Conservation (phyloP, 164 flowering plant genomes). For the Berberis vulgaris region DNA sequence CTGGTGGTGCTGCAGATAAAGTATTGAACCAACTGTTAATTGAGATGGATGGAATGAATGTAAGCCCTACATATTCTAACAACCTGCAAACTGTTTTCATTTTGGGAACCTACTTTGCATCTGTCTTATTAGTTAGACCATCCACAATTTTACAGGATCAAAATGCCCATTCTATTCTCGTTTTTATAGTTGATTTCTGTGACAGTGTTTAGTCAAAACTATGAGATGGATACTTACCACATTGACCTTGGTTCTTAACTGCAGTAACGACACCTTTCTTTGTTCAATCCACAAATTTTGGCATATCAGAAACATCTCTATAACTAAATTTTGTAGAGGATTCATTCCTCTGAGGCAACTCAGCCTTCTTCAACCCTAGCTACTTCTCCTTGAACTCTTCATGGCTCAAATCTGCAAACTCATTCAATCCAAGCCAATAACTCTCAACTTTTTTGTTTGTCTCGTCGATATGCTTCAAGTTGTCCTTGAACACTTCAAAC, state of each 20-base stretch:
- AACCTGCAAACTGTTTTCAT: conserved; percentile 4
- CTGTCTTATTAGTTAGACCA: too few relatives aligned
- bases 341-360: conserved; percentile 14
- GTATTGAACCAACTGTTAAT: neutral
- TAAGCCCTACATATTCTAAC: neutral
- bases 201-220: too few relatives aligned
- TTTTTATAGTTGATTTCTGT: neutral
- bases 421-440: conserved; percentile 69
- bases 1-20: conserved; percentile 6
- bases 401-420: conserved; percentile 70
- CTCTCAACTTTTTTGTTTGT: conserved; percentile 42
- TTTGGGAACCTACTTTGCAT: neutral
- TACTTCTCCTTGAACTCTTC: conserved; percentile 62
- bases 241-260: conserved; percentile 76
- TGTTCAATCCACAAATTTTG: conserved; percentile 82
- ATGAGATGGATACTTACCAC: conserved; percentile 40
- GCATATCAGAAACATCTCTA: conserved; percentile 42
- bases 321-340: conserved; percentile 17
- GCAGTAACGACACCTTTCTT: conserved; percentile 74
- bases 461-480: conserved; percentile 62
- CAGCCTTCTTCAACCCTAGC: conserved; percentile 38
- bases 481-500: conserved; percentile 71
- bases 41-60: conserved; percentile 9
- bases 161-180: too few relatives aligned
- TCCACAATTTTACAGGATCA: too few relatives aligned